Percentiles rank a stretch among this genome's conserved stretches.
These are phyloP conservation scores for Komagataella pastoris DNA, from an alignment of 805 yeast species.

Conservation along the genomic window DNA sequence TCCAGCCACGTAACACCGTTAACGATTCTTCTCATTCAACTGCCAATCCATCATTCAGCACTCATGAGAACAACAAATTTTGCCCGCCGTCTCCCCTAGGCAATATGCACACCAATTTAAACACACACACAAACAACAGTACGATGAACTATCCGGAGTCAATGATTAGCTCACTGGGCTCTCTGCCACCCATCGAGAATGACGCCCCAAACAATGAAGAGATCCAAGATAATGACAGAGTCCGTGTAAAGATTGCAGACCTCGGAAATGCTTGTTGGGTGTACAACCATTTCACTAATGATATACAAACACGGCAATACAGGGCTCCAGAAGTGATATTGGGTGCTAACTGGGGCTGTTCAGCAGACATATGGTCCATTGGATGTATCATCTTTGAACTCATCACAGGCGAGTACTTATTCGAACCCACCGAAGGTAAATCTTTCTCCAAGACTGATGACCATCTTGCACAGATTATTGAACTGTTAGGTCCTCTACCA, in stretches of 20 bases:
- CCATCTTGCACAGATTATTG: constrained; percentile 91
- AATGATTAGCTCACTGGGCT: background rate
- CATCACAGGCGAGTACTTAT: constrained; percentile 85
- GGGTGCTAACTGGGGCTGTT: constrained; percentile 87
- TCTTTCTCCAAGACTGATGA: constrained; percentile 85
- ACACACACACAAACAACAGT: constrained; percentile 9
- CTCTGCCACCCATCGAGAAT: constrained; percentile 5
- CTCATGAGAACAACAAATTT: background rate
- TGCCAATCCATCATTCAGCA: background rate
- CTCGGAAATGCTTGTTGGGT: constrained; percentile 86
- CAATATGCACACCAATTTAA: constrained; percentile 15
- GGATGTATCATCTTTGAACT: constrained; percentile 88
- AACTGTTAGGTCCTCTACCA: constrained; percentile 27
- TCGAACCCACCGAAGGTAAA: constrained; percentile 76
- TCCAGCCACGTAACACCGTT: background rate
- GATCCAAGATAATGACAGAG: constrained; percentile 31
- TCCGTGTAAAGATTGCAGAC: constrained; percentile 83
- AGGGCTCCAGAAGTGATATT: constrained; percentile 80
- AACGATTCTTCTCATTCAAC: background rate
- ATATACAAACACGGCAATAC: constrained; percentile 86
- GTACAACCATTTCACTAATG: constrained; percentile 71
- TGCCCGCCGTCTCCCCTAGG: background rate
- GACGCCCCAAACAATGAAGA: constrained; percentile 23
- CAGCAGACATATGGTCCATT: constrained; percentile 92
- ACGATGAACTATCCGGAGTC: background rate